Evolutionary conservation across 306 rosid species (phyloP).

Genomic region (Notholithocarpus densiflorus): DNA sequence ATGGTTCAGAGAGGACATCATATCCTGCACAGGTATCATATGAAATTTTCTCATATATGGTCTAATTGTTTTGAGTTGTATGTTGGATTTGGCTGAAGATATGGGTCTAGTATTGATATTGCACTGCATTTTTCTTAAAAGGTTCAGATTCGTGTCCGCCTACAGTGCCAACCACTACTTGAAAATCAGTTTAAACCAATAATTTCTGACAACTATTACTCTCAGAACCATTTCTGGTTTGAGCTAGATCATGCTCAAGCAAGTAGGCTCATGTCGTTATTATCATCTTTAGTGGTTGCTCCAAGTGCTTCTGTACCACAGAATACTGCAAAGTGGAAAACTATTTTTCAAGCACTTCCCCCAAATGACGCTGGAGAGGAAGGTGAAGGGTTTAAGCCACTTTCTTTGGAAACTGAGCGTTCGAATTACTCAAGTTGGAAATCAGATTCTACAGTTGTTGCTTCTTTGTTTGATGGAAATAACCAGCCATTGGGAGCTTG

Average conservation of each 20-base stretch:
- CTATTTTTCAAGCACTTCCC: constrained; percentile 24
- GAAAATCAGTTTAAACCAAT: constrained; percentile 60
- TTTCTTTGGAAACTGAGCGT: constrained; percentile 4
- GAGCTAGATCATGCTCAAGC: constrained; percentile 77
- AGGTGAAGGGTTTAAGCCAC: constrained; percentile 28
- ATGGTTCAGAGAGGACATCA: constrained; percentile 57
- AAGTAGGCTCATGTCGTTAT: constrained; percentile 40
- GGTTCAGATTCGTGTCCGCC: constrained; percentile 56
- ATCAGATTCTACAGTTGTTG: constrained; percentile 31
- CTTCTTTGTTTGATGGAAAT: constrained; percentile 29
- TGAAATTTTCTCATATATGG: constrained; percentile 7
- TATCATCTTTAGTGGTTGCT: constrained; percentile 43
- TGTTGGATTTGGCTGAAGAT: constrained; percentile 3
- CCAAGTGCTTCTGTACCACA: constrained; percentile 28
- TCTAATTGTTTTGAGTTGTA: constrained; percentile 2
- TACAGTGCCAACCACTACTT: constrained; percentile 55
- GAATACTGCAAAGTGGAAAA: constrained; percentile 26
- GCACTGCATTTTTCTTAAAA: constrained; percentile 16
- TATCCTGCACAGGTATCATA: constrained; percentile 82
- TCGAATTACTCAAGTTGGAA: constrained; percentile 20
- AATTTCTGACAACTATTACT: constrained; percentile 60
- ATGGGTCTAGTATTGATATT: constrained; percentile 5
- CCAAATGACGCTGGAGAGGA: constrained; percentile 21
- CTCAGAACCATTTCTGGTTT: constrained; percentile 57
- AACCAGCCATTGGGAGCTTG: constrained; percentile 36